Evolutionary conservation across 768 basidiomycete species (phyloP).

Genomic region (Lactarius vividus): DNA sequence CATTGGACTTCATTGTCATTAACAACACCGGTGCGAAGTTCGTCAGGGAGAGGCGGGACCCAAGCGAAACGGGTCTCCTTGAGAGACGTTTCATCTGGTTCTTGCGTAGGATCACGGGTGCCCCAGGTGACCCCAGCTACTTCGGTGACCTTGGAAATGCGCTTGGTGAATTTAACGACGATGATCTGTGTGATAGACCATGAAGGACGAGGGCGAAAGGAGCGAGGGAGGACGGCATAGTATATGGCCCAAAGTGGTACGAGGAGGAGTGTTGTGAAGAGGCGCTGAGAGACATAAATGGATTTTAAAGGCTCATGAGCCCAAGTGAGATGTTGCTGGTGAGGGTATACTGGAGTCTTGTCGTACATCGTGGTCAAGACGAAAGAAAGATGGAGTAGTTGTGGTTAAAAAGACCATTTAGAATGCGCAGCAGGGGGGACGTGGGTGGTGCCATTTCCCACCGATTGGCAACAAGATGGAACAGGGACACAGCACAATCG

Average conservation of each 20-base stretch:
- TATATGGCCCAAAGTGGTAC: conserved; percentile 46
- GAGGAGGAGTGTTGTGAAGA: conserved; percentile 48
- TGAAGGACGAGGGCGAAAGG: conserved; percentile 45
- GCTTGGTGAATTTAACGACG: conserved; percentile 50
- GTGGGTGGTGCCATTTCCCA: neutral
- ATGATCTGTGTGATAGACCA: conserved; percentile 52
- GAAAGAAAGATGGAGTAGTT: neutral
- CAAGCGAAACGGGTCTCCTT: conserved; percentile 50
- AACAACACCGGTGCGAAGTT: conserved; percentile 43
- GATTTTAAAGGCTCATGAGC: conserved; percentile 47
- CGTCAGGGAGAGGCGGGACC: conserved; percentile 43
- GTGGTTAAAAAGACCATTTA: neutral
- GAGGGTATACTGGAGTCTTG: conserved; percentile 39
- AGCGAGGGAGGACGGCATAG: conserved; percentile 45
- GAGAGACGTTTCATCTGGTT: conserved; percentile 36
- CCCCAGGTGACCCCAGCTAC: conserved; percentile 56
- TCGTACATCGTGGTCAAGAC: conserved; percentile 27
- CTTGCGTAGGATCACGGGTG: conserved; percentile 44
- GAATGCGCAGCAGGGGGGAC: neutral
- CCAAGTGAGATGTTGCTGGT: conserved; percentile 44
- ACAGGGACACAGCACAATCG: too few species aligned
- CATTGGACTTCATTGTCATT: conserved; percentile 41
- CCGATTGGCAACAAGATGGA: too few species aligned
- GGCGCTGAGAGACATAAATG: conserved; percentile 46
- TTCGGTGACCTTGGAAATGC: conserved; percentile 53